A percentile compares a stretch with the other conserved stretches of the same genome.
Conservation (phyloP, 768 basidiomycete species). For the Tricholoma sp. region DNA sequence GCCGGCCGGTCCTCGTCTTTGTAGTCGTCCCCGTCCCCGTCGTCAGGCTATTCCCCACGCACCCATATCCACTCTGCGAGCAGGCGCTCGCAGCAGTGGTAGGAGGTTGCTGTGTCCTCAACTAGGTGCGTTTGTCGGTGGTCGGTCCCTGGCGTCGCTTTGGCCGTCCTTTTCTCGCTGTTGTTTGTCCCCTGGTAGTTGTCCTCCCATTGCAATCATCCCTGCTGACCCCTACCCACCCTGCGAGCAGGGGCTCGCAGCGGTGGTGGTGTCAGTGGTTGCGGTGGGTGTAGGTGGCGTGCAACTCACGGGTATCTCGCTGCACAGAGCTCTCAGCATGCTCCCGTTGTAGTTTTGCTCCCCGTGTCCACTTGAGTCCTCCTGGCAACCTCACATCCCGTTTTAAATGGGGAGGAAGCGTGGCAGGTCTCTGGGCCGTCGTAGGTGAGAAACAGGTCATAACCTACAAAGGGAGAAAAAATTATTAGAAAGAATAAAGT, state of each 20-base stretch:
- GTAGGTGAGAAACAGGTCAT: no score
- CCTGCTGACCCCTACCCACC: no score
- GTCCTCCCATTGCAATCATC: not conserved
- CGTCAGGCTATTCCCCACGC: not conserved
- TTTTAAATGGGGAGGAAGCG: no score
- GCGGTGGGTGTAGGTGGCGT: not conserved
- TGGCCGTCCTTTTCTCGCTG: not conserved
- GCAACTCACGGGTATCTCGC: not conserved
- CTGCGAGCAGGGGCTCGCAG: not conserved
- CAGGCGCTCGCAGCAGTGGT: no score
- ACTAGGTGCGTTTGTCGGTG: not conserved
- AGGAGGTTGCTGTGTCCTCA: not conserved
- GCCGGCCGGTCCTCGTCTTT: not conserved
- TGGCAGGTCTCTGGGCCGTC: no score
- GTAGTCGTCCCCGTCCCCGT: not conserved
- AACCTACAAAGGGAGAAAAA: not conserved
- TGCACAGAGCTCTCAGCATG: not conserved
- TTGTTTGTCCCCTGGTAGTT: no score
- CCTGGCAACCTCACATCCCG: no score
- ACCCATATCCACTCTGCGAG: no score
- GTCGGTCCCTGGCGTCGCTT: not conserved
- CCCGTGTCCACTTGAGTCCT: not conserved
- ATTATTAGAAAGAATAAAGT: not conserved
- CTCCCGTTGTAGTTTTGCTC: not conserved
- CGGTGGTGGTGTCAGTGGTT: constrained; percentile 64